Conservation (phyloP, 257 asterid genomes). For the Salvia hispanica region DNA sequence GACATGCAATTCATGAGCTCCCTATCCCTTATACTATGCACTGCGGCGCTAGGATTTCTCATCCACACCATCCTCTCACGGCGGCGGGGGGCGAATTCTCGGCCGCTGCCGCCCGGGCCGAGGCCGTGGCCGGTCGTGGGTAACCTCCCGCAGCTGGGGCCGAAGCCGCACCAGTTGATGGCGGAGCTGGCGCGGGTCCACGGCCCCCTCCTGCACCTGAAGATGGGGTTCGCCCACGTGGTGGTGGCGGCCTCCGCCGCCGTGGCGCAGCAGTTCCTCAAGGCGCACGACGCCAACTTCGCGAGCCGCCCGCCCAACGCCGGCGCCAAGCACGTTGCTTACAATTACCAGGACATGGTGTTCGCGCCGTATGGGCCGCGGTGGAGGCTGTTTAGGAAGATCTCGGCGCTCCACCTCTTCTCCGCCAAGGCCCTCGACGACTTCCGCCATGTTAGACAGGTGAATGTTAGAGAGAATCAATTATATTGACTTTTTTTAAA, state of each 20-base stretch:
- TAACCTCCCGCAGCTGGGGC: slow-evolving; percentile 71
- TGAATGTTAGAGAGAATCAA: background rate
- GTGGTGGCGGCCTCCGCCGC: slow-evolving; percentile 80
- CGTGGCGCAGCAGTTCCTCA: slow-evolving; percentile 78
- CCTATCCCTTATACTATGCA: slow-evolving; percentile 16
- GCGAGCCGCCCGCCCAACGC: slow-evolving; percentile 83
- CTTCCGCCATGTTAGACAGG: slow-evolving; percentile 73
- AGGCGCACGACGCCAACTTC: slow-evolving; percentile 71
- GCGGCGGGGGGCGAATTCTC: slow-evolving; percentile 10
- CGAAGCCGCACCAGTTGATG: slow-evolving; percentile 75
- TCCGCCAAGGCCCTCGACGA: slow-evolving; percentile 81
- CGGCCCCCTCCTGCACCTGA: slow-evolving; percentile 82
- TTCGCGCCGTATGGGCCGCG: slow-evolving; percentile 96
- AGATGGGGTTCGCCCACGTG: slow-evolving; percentile 73
- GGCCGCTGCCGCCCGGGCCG: slow-evolving; percentile 82
- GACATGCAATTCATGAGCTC: slow-evolving; percentile 7
- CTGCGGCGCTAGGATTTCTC: slow-evolving; percentile 25
- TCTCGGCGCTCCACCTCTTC: slow-evolving; percentile 73
- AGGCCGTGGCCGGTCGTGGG: slow-evolving; percentile 89
- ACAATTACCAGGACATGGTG: slow-evolving; percentile 80
- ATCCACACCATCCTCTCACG: slow-evolving; percentile 28
- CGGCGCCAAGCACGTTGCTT: slow-evolving; percentile 82
- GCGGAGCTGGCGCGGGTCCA: slow-evolving; percentile 68
- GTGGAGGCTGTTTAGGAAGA: slow-evolving; percentile 80
- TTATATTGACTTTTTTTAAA: no score